Conservation (phyloP, 768 basidiomycete genomes). For the Collybia mongolica region DNA sequence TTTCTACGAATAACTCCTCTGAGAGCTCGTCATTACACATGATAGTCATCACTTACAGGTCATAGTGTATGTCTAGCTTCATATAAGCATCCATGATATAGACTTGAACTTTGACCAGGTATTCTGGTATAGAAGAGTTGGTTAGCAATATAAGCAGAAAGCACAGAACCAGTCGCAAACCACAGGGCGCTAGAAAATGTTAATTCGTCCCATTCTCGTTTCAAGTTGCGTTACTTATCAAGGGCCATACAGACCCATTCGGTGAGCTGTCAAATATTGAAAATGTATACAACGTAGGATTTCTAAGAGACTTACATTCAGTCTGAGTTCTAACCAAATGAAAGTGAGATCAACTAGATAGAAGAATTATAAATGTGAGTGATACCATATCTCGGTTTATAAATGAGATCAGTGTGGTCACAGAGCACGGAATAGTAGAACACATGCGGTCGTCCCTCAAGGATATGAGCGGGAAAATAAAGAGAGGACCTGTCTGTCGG, state of each 20-base stretch:
- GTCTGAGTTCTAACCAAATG: conserved; percentile 29
- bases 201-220: not conserved
- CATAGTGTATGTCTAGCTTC: conserved; percentile 43
- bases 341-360: not conserved
- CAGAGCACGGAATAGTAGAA: no score
- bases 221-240: conserved; percentile 18
- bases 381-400: conserved; percentile 18
- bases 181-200: conserved; percentile 27
- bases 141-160: conserved; percentile 24
- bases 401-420: conserved; percentile 2
- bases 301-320: conserved; percentile 20
- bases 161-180: conserved; percentile 33
- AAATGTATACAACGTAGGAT: not conserved
- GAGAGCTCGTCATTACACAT: not conserved
- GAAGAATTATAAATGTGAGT: not conserved
- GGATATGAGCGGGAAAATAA: no score
- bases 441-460: no score
- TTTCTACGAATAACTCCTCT: not conserved
- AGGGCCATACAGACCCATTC: conserved; percentile 33
- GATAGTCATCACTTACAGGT: conserved; percentile 23
- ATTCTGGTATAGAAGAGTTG: not conserved
- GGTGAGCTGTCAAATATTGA: conserved; percentile 16
- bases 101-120: conserved; percentile 22
- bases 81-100: conserved; percentile 30
- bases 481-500: no score